Evolutionary conservation across 345 rosid genomes (phyloP), one percentile per base, ranked within the genome.

Genomic region (Litchi chinensis): DNA sequence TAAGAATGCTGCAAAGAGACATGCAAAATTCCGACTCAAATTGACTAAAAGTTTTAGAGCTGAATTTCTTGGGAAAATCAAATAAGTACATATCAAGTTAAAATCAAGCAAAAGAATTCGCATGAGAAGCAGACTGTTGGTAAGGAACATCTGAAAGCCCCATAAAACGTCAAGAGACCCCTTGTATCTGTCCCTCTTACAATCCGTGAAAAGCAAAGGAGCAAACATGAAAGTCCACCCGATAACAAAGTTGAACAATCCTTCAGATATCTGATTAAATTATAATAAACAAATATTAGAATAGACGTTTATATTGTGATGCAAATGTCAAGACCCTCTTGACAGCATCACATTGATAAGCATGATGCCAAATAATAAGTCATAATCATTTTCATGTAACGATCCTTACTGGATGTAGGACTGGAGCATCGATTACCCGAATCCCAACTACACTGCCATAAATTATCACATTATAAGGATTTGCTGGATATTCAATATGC

Each of bases 201-300:
- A 24, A 85, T 96, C 99, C 2, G 99, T 92, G 88, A 89, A 96
- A 60, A 96, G 83, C 83, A 94, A 80, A 1, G 98, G 99, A 79
- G 99, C 98, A 85, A 93, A 94, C 99, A 96, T 89, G 82, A 96
- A 90, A 8, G 98, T 96, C 99, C 98, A 96, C 37, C 97, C 97
- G 63, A 96, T 89, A 6, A 92, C 97, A 73, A 93, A 93, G 92
- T 96, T 96, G 89, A 93, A 96, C 57, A 93, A 84, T 71, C 98
- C 99, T 89, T 96, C 99, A 67, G 97, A 83, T 84, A 90, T 85
- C 98, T 92, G 89, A 71, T 39, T 60, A 60, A 46, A 75, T 62
- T 74, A 50, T 67, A 56, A 76, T 24, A 60, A 18, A 66, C n/a
- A 11, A 48, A 54, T 7, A 13, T 63, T 19, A 77, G 11, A 21